Percentiles rank a stretch among this genome's conserved stretches.
These are phyloP conservation scores for Saccharum officinarum DNA, from an alignment of 176 grass and related monocot genomes.

Conservation along the genomic window DNA sequence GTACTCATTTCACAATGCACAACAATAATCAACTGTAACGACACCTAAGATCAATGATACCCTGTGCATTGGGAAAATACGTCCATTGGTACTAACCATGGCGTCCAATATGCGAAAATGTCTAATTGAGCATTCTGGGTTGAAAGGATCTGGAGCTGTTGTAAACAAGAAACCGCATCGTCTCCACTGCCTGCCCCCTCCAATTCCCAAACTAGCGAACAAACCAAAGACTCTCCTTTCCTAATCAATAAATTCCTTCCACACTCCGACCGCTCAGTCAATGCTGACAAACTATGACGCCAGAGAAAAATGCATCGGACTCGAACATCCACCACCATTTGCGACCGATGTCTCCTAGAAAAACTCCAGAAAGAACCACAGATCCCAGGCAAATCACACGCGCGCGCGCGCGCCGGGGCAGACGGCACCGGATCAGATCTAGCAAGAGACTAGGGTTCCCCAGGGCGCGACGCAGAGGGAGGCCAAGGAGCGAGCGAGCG, in stretches of 20 bases:
- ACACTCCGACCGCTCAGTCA: not conserved
- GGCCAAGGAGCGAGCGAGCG: not conserved
- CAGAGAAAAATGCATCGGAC: not conserved
- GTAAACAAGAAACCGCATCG: not conserved
- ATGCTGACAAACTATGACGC: not conserved
- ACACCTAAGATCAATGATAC: not conserved
- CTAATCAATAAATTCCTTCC: not conserved
- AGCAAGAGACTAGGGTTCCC: slow-evolving; percentile 10
- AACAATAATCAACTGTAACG: not conserved
- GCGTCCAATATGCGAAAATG: not conserved
- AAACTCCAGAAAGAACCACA: not conserved
- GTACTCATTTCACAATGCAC: not conserved
- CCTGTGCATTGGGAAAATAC: not conserved
- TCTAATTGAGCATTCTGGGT: not conserved
- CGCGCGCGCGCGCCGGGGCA: not conserved
- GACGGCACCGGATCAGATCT: slow-evolving; percentile 35
- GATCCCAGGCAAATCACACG: not conserved
- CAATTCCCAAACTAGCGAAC: not conserved
- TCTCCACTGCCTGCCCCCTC: too few species aligned
- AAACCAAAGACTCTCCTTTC: too few species aligned
- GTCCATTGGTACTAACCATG: too few species aligned
- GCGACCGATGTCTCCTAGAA: not conserved
- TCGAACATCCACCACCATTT: not conserved
- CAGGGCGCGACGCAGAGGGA: not conserved
- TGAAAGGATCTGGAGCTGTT: not conserved